Base-by-base conservation (phyloP, 108 stramenopile genomes). In the Fragilaria crotonensis region DNA sequence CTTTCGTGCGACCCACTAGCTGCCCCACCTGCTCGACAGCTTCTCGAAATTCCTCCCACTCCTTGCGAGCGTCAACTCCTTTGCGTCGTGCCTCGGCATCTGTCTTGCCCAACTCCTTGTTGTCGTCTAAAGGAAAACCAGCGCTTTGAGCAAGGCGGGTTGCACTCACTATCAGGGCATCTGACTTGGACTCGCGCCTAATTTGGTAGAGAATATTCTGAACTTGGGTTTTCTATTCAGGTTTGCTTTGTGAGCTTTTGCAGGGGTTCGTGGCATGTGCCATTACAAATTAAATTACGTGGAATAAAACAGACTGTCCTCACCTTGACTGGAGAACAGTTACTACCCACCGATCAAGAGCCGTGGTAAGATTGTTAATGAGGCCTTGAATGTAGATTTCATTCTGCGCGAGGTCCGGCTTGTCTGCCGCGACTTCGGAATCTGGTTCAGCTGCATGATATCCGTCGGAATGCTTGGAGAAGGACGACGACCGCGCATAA, bases 181-280 rank as follows among this genome's bases (percentile, higher is more conserved):
- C 33, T 47, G 81, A 80, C 65, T 75, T 57, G 1, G 80, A 51
- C 30, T 78, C 57, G 17, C 64, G 54, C 30, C 68, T 33, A 46
- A 84, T 80, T 54, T 83, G 81, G 59, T 76, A 65, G 30, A 83
- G 30, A 0, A 84, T 82, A 63, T 88, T 82, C 59, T 75, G 70
- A 9, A 77, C 67, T 62, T 44, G 52, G 25, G 21, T 44, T 56
- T 45, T 45, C 2, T 20, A 57, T n/a, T n/a, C n/a, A 25, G 11
- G n/a, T n/a, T n/a, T n/a, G n/a, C n/a, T n/a, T n/a, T n/a, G n/a
- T n/a, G n/a, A n/a, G n/a, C n/a, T n/a, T n/a, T n/a, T n/a, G n/a
- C n/a, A n/a, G n/a, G n/a, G n/a, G n/a, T n/a, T n/a, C n/a, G n/a
- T n/a, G n/a, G n/a, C n/a, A n/a, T n/a, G n/a, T n/a, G n/a, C n/a